Conservation (phyloP, 176 grass and related monocot species). For the Secale cereale region DNA sequence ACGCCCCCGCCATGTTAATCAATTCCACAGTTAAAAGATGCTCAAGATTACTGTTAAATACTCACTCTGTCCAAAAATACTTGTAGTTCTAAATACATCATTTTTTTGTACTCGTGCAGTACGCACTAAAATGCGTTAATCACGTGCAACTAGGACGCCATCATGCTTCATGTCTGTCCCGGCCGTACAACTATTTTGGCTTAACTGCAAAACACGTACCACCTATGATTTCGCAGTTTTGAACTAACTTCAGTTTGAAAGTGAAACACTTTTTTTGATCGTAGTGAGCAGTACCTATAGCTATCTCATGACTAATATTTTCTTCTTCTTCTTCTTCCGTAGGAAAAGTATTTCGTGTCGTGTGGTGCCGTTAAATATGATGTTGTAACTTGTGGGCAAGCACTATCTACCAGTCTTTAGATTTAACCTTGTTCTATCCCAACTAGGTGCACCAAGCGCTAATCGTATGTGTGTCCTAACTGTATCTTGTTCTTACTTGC, state of each 20-base stretch:
- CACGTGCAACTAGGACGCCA: not conserved
- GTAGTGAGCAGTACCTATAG: too few relatives aligned
- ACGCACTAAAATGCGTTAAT: not conserved
- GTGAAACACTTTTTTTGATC: too few relatives aligned
- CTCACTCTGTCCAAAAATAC: too few relatives aligned
- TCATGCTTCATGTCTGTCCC: too few relatives aligned
- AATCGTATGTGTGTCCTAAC: not conserved
- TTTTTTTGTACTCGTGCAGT: too few relatives aligned
- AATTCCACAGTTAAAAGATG: conserved; percentile 23
- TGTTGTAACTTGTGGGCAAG: not conserved
- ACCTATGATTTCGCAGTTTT: too few relatives aligned
- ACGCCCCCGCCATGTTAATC: not conserved
- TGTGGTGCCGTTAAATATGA: not conserved
- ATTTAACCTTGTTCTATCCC: not conserved
- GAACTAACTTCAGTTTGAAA: too few relatives aligned
- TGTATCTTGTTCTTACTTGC: not conserved
- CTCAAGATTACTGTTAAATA: not conserved
- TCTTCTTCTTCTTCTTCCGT: not conserved
- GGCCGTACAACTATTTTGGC: too few relatives aligned
- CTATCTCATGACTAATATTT: not conserved
- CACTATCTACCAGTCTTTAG: not conserved
- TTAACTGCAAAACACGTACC: too few relatives aligned
- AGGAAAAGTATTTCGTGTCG: not conserved
- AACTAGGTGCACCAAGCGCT: conserved; percentile 1
- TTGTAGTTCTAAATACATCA: too few relatives aligned